These are phyloP conservation scores for Termitomyces sp. DNA, from an alignment of 768 basidiomycete genomes.

Conservation along the genomic window DNA sequence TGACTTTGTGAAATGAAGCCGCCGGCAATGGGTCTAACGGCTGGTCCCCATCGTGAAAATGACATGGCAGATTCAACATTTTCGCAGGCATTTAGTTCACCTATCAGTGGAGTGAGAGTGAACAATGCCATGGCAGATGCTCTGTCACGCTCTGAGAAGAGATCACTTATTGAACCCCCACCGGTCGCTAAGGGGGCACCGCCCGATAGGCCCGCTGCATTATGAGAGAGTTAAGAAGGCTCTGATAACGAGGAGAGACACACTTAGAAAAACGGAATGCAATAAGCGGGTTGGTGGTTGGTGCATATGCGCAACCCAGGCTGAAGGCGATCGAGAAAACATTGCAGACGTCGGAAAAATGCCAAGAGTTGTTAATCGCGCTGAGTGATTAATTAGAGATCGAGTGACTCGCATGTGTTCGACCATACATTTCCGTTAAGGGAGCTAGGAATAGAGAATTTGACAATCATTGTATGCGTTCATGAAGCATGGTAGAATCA, in stretches of 20 bases:
- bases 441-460: slow-evolving; percentile 63
- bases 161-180: slow-evolving; percentile 60
- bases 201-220: slow-evolving; percentile 51
- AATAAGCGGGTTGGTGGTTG: slow-evolving; percentile 49
- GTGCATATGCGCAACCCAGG: slow-evolving; percentile 66
- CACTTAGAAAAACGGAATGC: slow-evolving; percentile 65
- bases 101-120: slow-evolving; percentile 58
- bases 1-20: slow-evolving; percentile 62
- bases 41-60: background rate
- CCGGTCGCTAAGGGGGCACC: slow-evolving; percentile 63
- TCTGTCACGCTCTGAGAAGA: slow-evolving; percentile 53
- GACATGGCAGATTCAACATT: background rate
- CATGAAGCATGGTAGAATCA: background rate
- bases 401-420: slow-evolving; percentile 44
- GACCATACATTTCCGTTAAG: slow-evolving; percentile 69
- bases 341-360: slow-evolving; percentile 53
- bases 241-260: background rate
- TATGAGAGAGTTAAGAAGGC: slow-evolving; percentile 19
- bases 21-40: slow-evolving; percentile 53
- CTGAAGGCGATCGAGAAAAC: slow-evolving; percentile 61
- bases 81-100: slow-evolving; percentile 21
- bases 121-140: slow-evolving; percentile 67
- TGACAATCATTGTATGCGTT: background rate
- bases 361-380: background rate
- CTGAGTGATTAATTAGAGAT: background rate